Base-by-base conservation (phyloP, 1,284 basidiomycete genomes). In the Papiliotrema terrestris region DNA sequence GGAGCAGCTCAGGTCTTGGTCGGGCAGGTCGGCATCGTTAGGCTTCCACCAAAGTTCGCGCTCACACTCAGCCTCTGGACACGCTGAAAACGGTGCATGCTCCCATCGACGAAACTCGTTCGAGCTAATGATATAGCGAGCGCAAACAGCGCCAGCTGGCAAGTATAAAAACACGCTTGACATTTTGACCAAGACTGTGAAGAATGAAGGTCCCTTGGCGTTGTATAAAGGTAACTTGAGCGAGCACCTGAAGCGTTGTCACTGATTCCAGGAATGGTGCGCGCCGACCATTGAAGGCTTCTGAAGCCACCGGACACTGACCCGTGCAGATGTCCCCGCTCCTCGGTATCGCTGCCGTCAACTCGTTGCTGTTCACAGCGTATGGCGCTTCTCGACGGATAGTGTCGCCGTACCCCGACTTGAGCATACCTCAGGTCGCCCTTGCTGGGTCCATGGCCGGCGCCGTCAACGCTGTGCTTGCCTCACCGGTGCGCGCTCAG, bases 261-360 rank as follows among this genome's bases (percentile, higher is more conserved):
- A 35, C 26, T 49, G 52, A 38, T 45, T 41, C 8, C 49, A 62
- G 52, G 54, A 13, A 57, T 60, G 59, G 58, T 56, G n/a, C 20
- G 53, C 15, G 39, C 15, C 17, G 4, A 8, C 20, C 39, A 4
- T 8, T 41, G 17, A 23, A n/a, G n/a, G 36, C 20, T 41, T 17
- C 14, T 41, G 25, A 2, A 15, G 22, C 26, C 45, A 45, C n/a
- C 20, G 20, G 3, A 17, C 11, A 43, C 42, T 42, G 9, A 43
- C 19, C 19, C 2, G 15, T 25, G 3, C 47, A 72, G 91, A 82
- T 87, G 0, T 91, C 89, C 46, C 95, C 95, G 0, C 80, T 98
- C 9, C 58, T 96, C 44, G 95, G 95, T n/a, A 89, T 98, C 29
- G 91, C 94, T 1, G 93, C 90, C 6, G 94, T 98, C 66, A 98